Percentiles rank a stretch among this genome's conserved stretches.
phyloP scores from a whole-genome alignment of 768 basidiomycete species.

The Dioszegia aurantiaca region DNA sequence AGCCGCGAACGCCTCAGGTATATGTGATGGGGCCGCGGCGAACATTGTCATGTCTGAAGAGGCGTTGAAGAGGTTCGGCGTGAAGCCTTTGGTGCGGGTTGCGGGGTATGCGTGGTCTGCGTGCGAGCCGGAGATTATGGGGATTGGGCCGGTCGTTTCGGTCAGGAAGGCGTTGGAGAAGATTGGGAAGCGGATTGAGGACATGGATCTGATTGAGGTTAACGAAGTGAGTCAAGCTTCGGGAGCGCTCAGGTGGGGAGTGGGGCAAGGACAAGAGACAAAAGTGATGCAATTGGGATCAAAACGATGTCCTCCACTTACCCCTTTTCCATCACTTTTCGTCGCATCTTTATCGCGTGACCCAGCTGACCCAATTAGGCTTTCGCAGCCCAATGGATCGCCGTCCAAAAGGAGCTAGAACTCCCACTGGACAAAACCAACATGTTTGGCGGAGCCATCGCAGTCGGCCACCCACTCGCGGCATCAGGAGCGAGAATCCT shows the following conservation, averaged over 20 bases:
- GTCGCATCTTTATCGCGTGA: too few species aligned
- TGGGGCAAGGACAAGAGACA: too few species aligned
- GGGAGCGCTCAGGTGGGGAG: too few species aligned
- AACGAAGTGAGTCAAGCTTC: conserved; percentile 42
- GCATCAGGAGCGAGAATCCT: conserved; percentile 49
- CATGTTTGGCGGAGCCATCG: conserved; percentile 53
- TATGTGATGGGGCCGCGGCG: conserved; percentile 54
- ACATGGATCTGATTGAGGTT: conserved; percentile 53
- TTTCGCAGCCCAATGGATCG: conserved; percentile 54
- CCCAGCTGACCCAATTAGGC: conserved; percentile 37
- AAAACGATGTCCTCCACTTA: too few species aligned
- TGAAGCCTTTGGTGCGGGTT: conserved; percentile 53
- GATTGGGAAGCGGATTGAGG: conserved; percentile 43
- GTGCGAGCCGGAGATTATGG: conserved; percentile 55
- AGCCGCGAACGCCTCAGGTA: conserved; percentile 53
- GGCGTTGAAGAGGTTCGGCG: conserved; percentile 45
- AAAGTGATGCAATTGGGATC: too few species aligned
- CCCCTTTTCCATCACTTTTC: too few species aligned
- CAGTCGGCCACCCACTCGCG: conserved; percentile 40
- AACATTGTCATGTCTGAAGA: conserved; percentile 54
- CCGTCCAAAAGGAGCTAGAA: conserved; percentile 53
- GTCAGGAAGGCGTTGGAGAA: conserved; percentile 34
- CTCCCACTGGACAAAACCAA: conserved; percentile 48
- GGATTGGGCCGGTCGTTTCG: conserved; percentile 53
- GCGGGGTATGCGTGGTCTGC: conserved; percentile 53